Percentiles rank a stretch among this genome's conserved stretches.
These are phyloP conservation scores for Pythium volutum DNA, from an alignment of 352 stramenopile species.

Conservation along the genomic window DNA sequence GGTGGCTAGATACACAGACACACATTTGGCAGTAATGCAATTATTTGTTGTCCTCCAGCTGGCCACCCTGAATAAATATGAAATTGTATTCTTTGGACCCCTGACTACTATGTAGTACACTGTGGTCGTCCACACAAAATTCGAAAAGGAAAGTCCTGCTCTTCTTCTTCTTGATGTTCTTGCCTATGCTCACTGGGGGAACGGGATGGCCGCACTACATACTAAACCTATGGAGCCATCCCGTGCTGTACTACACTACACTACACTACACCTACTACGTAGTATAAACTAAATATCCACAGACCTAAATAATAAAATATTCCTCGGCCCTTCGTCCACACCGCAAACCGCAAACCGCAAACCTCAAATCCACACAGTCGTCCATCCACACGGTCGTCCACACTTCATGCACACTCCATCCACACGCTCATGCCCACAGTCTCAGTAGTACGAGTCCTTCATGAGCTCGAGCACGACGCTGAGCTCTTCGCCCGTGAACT, in stretches of 20 bases:
- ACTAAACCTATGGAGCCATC: conserved; percentile 11
- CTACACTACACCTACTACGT: conserved; percentile 16
- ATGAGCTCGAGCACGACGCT: conserved; percentile 78
- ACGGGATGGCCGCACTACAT: conserved; percentile 4
- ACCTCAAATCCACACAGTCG: not conserved
- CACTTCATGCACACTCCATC: not conserved
- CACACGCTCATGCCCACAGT: not conserved
- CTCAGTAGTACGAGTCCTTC: conserved; percentile 63
- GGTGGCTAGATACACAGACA: too few species aligned
- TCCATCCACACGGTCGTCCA: conserved; percentile 5
- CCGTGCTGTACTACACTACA: not conserved
- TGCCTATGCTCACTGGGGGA: not conserved
- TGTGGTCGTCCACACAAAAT: not conserved
- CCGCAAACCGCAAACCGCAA: too few species aligned
- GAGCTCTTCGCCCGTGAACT: conserved; percentile 77
- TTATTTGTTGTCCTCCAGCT: too few species aligned
- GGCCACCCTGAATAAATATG: too few species aligned
- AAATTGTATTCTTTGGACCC: too few species aligned
- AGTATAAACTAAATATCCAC: conserved; percentile 19
- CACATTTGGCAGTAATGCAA: too few species aligned
- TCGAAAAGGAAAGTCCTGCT: not conserved
- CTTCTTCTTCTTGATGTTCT: not conserved
- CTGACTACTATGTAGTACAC: too few species aligned
- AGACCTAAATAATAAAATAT: conserved; percentile 20
- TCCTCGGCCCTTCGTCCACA: not conserved